Conservation (phyloP, 139 green algal species). For the Closterium sp. region DNA sequence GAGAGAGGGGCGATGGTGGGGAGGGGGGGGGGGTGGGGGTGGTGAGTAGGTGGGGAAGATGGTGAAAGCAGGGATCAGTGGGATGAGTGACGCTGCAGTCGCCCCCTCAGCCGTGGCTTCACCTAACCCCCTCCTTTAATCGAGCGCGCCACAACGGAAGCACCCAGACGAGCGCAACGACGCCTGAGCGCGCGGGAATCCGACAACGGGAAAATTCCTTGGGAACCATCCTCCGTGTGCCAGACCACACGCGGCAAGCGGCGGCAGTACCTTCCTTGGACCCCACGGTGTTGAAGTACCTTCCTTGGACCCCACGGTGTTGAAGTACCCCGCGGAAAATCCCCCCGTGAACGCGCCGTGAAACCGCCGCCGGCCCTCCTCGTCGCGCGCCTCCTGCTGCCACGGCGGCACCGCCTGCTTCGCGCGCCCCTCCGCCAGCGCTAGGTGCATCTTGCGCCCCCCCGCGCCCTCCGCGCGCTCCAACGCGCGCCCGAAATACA, state of each 20-base stretch:
- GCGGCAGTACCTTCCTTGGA: too few relatives aligned
- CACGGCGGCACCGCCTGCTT: slow-evolving; percentile 8
- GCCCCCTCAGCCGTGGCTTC: too few relatives aligned
- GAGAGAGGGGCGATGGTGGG: background rate
- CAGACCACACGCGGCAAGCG: too few relatives aligned
- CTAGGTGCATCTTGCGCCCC: background rate
- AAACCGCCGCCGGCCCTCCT: slow-evolving; percentile 75
- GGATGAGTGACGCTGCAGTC: too few relatives aligned
- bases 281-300: too few relatives aligned
- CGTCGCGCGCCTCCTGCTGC: slow-evolving; percentile 73
- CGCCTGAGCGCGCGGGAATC: too few relatives aligned
- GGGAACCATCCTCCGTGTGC: too few relatives aligned
- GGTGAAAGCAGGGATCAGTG: background rate
- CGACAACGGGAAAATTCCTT: too few relatives aligned
- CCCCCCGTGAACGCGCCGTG: slow-evolving; percentile 96
- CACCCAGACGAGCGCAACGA: too few relatives aligned
- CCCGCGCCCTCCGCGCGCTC: background rate
- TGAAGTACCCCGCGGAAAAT: slow-evolving; percentile 86
- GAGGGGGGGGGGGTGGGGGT: background rate
- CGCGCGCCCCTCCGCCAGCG: background rate
- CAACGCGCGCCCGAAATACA: background rate
- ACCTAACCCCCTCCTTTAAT: too few relatives aligned
- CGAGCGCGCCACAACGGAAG: too few relatives aligned
- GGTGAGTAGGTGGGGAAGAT: background rate
- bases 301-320: slow-evolving; percentile 84